Base-by-base conservation (phyloP, 306 rosid species). In the Vigna angularis region DNA sequence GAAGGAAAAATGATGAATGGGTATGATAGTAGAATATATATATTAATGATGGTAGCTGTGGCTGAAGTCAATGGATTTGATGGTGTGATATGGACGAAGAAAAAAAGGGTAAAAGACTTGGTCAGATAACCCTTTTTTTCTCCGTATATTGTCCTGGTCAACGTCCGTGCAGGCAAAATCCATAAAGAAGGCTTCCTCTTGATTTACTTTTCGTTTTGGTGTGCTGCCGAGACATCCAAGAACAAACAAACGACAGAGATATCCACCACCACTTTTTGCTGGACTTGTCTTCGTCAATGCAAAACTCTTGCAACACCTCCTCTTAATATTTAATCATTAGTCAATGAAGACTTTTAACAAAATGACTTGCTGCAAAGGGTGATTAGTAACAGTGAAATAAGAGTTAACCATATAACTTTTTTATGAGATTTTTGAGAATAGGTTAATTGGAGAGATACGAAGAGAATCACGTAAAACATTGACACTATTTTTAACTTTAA, bases 71-170 rank as follows among this genome's bases (percentile, higher is more conserved):
- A 22, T 22, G 7, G 73, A 70, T 49, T 70, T 30, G 75, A 70
- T 32, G 5, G 18, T 67, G n/a, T 48, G 58, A 45, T 22, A 3
- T 67, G 20, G 34, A 32, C 1, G 63, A 5, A 16, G 49, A 32
- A 34, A 51, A 70, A 70, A 70, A 51, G 15, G 15, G 75, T 11
- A 50, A 50, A 16, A 51, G 75, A 70, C 48, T 70, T 10, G 7
- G 75, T 70, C 75, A 70, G 9, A n/a, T 32, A 15, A 7, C 34
- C 10, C 14, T 10, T 42, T 47, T 67, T 67, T 63, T 12, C n/a
- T 72, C 11, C 49, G 58, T 57, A 18, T 63, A 18, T 63, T 32
- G 69, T 71, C 75, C 38, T 7, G 65, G 82, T 82, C 85, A 55
- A 47, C 73, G 40, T 65, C 28, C 70, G 69, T 77, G 82, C 69